Percentiles rank a stretch among this genome's conserved stretches.
These are phyloP conservation scores for Phanerochaete carnosa DNA, from an alignment of 768 basidiomycete genomes.

Conservation along the genomic window DNA sequence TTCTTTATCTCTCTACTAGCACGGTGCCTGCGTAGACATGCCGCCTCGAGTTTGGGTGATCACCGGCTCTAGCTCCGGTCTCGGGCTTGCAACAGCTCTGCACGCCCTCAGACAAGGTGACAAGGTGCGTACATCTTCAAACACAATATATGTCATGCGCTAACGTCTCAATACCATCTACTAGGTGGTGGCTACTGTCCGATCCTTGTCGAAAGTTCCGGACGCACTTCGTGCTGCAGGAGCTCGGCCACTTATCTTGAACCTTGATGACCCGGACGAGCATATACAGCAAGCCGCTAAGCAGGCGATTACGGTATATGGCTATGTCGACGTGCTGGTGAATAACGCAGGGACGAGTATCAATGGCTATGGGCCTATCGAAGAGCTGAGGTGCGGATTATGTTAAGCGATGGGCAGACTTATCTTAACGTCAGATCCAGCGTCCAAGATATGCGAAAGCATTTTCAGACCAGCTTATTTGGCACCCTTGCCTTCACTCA, in stretches of 20 bases:
- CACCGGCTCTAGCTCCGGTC: slow-evolving; percentile 25
- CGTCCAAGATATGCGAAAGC: neutral
- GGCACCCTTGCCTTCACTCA: slow-evolving; percentile 10
- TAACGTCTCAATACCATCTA: neutral
- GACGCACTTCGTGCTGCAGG: slow-evolving; percentile 21
- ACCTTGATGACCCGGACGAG: slow-evolving; percentile 48
- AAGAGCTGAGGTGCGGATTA: neutral
- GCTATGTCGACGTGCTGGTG: slow-evolving; percentile 31
- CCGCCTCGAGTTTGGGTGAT: slow-evolving; percentile 24
- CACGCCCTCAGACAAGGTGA: slow-evolving; percentile 24
- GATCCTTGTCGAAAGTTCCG: slow-evolving; percentile 40
- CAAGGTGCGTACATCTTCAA: slow-evolving; percentile 10
- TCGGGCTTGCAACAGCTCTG: slow-evolving; percentile 24
- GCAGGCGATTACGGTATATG: slow-evolving; percentile 24
- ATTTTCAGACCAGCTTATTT: slow-evolving; percentile 8
- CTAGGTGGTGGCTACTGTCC: slow-evolving; percentile 53
- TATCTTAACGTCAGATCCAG: neutral
- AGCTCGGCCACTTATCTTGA: slow-evolving; percentile 38
- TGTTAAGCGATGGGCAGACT: neutral
- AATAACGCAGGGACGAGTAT: slow-evolving; percentile 42
- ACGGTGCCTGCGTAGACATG: neutral
- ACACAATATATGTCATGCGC: neutral
- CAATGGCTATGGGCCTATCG: slow-evolving; percentile 7
- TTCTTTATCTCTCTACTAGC: neutral
- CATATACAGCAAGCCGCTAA: slow-evolving; percentile 31